phyloP scores from a whole-genome alignment of 73 alveolate species.

The Blepharisma stoltei region DNA sequence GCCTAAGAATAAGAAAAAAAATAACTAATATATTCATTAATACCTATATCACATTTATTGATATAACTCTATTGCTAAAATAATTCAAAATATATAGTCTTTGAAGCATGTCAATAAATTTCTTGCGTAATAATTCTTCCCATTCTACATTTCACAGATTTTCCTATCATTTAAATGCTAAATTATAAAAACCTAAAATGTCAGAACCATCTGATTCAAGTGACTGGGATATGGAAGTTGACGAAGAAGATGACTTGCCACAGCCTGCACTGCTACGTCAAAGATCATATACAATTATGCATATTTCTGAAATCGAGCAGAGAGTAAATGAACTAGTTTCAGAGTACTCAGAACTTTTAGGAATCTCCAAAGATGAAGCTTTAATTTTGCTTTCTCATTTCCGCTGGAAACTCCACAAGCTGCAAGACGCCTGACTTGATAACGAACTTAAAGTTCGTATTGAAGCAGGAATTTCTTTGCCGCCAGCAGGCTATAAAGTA shows the following conservation, averaged over 20 bases:
- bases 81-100: too few relatives aligned
- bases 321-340: neutral
- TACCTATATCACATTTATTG: too few relatives aligned
- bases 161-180: too few relatives aligned
- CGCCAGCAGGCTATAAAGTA: neutral
- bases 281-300: neutral
- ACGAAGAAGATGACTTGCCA: constrained; percentile 12
- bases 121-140: too few relatives aligned
- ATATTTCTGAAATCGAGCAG: neutral
- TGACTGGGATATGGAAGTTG: constrained; percentile 34
- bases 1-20: too few relatives aligned
- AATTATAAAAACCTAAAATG: too few relatives aligned
- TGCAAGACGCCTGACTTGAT: constrained; percentile 52
- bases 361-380: constrained; percentile 29
- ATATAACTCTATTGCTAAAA: too few relatives aligned
- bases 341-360: constrained; percentile 31
- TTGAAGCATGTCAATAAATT: too few relatives aligned
- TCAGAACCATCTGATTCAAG: constrained; percentile 20
- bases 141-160: too few relatives aligned
- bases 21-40: too few relatives aligned
- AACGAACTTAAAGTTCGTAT: constrained; percentile 31
- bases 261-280: constrained; percentile 21
- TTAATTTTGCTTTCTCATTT: constrained; percentile 9
- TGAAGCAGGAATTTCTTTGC: constrained; percentile 37
- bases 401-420: constrained; percentile 35